These are phyloP conservation scores for Gautieria morchelliformis DNA, from an alignment of 768 basidiomycete species.

Conservation along the genomic window DNA sequence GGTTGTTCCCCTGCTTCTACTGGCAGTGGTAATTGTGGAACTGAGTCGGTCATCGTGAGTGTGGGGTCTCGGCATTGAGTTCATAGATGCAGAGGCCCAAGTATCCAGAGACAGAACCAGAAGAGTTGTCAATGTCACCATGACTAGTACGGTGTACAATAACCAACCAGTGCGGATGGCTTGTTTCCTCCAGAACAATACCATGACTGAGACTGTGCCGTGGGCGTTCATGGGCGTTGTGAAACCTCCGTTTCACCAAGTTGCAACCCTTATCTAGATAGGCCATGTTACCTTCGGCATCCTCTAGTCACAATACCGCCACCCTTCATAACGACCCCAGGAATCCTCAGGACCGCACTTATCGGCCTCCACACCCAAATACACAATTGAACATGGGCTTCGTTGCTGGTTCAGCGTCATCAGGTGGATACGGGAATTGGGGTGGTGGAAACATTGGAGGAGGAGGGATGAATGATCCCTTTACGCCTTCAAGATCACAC, in stretches of 20 bases:
- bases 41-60: neutral
- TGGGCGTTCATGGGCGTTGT: neutral
- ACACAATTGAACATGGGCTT: constrained; percentile 2
- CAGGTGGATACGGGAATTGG: neutral
- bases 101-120: too few species aligned
- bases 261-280: neutral
- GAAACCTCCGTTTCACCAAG: neutral
- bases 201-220: too few species aligned
- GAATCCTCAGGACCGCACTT: neutral
- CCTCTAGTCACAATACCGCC: constrained; percentile 1
- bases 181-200: too few species aligned
- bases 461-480: constrained; percentile 40
- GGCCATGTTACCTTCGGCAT: constrained; percentile 5
- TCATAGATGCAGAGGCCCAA: too few species aligned
- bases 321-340: neutral
- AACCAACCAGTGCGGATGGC: too few species aligned
- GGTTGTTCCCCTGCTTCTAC: neutral
- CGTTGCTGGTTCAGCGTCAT: neutral
- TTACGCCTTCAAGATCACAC: constrained; percentile 64
- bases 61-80: too few species aligned
- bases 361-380: neutral
- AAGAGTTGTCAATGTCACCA: too few species aligned
- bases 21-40: neutral
- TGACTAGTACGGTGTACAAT: too few species aligned
- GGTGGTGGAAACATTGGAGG: neutral